Base-by-base conservation (phyloP, 108 stramenopile genomes). In the Aurantiochytrium sp. region DNA sequence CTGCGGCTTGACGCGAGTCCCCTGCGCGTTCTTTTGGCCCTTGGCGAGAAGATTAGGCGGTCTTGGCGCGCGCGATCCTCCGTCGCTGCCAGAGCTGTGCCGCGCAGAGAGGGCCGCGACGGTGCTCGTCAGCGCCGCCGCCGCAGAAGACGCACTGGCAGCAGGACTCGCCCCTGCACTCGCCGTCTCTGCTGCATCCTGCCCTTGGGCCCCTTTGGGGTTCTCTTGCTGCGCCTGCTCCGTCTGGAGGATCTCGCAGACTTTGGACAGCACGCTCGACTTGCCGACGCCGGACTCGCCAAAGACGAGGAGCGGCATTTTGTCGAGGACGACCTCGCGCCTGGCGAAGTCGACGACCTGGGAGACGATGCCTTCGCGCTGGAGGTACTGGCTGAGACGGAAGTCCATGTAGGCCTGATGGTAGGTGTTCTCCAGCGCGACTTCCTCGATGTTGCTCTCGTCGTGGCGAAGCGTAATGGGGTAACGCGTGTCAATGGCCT, bases 391-490 rank as follows among this genome's bases (percentile, higher is more conserved):
- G 73, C 45, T 81, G 4, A 81, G 73, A 19, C 73, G 73, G 32
- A 48, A 81, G 27, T 81, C 73, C 73, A 81, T 81, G 45, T 48
- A 81, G 39, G 73, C 39, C 12, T 81, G 39, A 24, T 81, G 73
- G 39, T 81, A 81, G 8, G 73, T 48, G 19, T 81, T 41, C 45
- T 81, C 73, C 12, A 81, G 39, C 27, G 73, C 73, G 19, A 48
- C 45, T 24, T 41, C 73, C 4, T 81, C 73, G n/a, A 81, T 24
- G 2, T 81, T 81, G n/a, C 24, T 27, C 27, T 48, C 45, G 39
- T 81, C 45, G 17, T 81, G 36, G 6, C 21, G 8, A 6, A 81
- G 12, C 6, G n/a, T 24, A 5, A 81, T 48, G n/a, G 73, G 73
- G 39, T 81, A 81, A 6, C 73, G 73, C 45, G 8, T 24, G 24